A percentile compares a stretch with the other conserved stretches of the same genome.
phyloP scores from a whole-genome alignment of 1,284 basidiomycete genomes.

The Melampsora americana region DNA sequence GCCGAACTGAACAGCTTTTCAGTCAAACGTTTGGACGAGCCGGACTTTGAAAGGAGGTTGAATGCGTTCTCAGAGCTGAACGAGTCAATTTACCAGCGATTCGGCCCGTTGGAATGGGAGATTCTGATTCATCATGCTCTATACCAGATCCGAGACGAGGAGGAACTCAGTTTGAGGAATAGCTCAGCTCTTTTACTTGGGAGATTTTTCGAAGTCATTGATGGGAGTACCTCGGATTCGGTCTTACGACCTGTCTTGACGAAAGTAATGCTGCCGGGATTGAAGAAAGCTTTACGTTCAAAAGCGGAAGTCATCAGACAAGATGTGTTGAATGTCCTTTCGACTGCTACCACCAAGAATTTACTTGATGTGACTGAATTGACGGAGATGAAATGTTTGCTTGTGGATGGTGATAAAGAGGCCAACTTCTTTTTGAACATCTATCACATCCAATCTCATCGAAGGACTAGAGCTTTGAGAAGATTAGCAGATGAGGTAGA shows the following conservation, averaged over 20 bases:
- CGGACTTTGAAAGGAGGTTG: constrained; percentile 85
- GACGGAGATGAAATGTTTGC: constrained; percentile 73
- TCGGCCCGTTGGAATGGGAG: constrained; percentile 69
- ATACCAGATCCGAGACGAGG: constrained; percentile 80
- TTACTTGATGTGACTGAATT: constrained; percentile 65
- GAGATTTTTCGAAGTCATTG: constrained; percentile 62
- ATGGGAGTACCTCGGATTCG: not conserved
- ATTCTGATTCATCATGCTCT: constrained; percentile 80
- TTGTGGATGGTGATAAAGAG: constrained; percentile 89
- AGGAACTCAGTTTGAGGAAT: constrained; percentile 80
- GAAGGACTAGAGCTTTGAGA: constrained; percentile 80
- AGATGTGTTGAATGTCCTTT: constrained; percentile 77
- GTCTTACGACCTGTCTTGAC: constrained; percentile 58
- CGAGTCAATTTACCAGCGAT: constrained; percentile 60
- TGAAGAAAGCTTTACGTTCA: constrained; percentile 77
- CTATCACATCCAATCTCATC: constrained; percentile 88
- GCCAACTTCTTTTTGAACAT: constrained; percentile 97
- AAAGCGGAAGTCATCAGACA: constrained; percentile 82
- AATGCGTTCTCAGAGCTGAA: constrained; percentile 74
- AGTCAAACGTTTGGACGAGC: constrained; percentile 75
- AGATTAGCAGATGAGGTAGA: constrained; percentile 77
- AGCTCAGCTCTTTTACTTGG: constrained; percentile 75
- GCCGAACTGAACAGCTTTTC: constrained; percentile 82
- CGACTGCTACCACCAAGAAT: constrained; percentile 66
- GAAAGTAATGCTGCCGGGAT: constrained; percentile 69